phyloP scores from a whole-genome alignment of 148 eudicot genomes.

The Chenopodium berlandieri region DNA sequence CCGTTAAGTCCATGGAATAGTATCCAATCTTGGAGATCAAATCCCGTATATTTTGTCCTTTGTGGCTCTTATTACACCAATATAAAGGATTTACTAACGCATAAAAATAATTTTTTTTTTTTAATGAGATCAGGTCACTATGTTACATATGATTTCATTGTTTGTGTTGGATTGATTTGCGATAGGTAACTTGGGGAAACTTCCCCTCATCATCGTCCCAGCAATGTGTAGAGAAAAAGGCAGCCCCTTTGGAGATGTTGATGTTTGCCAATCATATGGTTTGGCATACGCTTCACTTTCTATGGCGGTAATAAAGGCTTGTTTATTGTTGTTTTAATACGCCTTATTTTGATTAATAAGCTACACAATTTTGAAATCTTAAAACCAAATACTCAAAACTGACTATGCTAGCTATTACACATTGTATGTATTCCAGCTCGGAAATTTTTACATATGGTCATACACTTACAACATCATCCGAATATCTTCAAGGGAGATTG shows the following conservation, averaged over 20 bases:
- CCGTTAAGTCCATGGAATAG: no score
- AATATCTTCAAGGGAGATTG: slow-evolving; percentile 30
- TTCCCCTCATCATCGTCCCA: slow-evolving; percentile 74
- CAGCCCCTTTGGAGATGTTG: slow-evolving; percentile 78
- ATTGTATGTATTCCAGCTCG: slow-evolving; percentile 44
- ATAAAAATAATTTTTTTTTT: no score
- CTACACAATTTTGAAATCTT: no score
- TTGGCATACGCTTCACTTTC: slow-evolving; percentile 83
- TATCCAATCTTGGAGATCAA: no score
- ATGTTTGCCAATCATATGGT: slow-evolving; percentile 55
- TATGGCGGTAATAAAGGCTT: slow-evolving; percentile 59
- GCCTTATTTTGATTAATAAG: no score
- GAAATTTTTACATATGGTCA: slow-evolving; percentile 64
- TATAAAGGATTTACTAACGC: no score
- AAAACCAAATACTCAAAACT: no score
- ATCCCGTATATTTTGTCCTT: no score
- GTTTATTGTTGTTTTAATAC: not conserved
- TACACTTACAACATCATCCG: slow-evolving; percentile 82
- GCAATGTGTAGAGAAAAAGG: slow-evolving; percentile 88
- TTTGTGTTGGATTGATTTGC: not conserved
- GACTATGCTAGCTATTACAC: no score
- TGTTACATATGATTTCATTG: not conserved
- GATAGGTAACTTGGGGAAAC: slow-evolving; percentile 82
- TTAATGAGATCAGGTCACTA: no score
- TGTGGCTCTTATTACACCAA: no score